Percentiles rank a stretch among this genome's conserved stretches.
These are phyloP conservation scores for Ophiocordyceps camponoti-floridani DNA, from an alignment of 2,329 filamentous ascomycete genomes.

Conservation along the genomic window DNA sequence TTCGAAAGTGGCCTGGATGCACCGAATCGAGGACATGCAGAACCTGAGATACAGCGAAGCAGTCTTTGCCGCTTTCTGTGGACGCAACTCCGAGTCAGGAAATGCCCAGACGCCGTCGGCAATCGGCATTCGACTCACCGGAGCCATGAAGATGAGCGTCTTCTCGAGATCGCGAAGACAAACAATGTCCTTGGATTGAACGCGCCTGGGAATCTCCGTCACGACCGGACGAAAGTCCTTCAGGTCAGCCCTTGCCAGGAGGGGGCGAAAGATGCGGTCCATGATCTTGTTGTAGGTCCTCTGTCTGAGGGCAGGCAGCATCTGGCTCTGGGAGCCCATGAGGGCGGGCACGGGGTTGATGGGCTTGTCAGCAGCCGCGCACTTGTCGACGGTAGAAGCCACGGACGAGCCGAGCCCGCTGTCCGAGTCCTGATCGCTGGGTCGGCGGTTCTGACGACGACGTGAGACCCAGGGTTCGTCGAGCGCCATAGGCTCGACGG, in stretches of 20 bases:
- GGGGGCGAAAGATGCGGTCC: conserved; percentile 60
- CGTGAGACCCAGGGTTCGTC: conserved; percentile 30
- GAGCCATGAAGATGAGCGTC: conserved; percentile 76
- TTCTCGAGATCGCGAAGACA: conserved; percentile 91
- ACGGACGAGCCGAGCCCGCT: conserved; percentile 79
- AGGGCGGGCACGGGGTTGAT: conserved; percentile 31
- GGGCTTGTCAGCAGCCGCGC: conserved; percentile 20
- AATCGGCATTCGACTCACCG: conserved; percentile 57
- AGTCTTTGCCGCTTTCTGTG: conserved; percentile 62
- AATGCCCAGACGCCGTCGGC: conserved; percentile 27
- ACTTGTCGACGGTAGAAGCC: conserved; percentile 38
- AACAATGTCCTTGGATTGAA: conserved; percentile 69
- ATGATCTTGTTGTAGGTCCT: conserved; percentile 63
- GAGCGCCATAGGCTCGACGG: conserved; percentile 23
- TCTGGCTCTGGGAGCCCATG: conserved; percentile 31
- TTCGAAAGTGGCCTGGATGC: conserved; percentile 77
- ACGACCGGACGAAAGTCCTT: conserved; percentile 71
- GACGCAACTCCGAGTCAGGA: conserved; percentile 51
- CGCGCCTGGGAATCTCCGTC: conserved; percentile 59
- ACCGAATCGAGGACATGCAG: conserved; percentile 77
- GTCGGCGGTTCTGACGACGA: conserved; percentile 34
- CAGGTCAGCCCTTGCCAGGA: conserved; percentile 53
- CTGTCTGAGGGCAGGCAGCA: conserved; percentile 43
- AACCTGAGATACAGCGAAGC: conserved; percentile 64
- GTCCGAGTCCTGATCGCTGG: conserved; percentile 59